Percentiles rank a stretch among this genome's conserved stretches.
Evolutionary conservation across 2,329 filamentous ascomycete genomes (phyloP).

Genomic region (Boeremia exigua): DNA sequence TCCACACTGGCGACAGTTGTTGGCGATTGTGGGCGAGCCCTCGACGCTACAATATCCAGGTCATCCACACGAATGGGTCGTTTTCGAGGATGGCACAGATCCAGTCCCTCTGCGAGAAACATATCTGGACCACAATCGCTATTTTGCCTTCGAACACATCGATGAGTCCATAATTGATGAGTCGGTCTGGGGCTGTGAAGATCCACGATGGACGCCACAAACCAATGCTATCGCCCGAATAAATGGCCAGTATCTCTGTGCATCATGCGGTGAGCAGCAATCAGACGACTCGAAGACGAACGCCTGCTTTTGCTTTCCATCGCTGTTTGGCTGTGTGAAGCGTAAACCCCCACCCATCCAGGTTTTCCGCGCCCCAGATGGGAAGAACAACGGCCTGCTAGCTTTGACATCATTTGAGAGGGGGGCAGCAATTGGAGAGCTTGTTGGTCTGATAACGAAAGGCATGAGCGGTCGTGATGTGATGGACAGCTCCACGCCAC

Average conservation of each 20-base stretch:
- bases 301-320: constrained; percentile 60
- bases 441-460: constrained; percentile 62
- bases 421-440: constrained; percentile 61
- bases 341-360: constrained; percentile 55
- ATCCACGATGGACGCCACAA: constrained; percentile 55
- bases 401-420: constrained; percentile 57
- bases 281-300: constrained; percentile 58
- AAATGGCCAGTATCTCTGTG: constrained; percentile 49
- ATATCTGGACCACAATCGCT: constrained; percentile 55
- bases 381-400: constrained; percentile 62
- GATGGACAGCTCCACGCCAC: constrained; percentile 59
- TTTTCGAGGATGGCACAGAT: constrained; percentile 52
- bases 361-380: constrained; percentile 59
- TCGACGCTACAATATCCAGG: constrained; percentile 52
- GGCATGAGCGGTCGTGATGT: constrained; percentile 61
- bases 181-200: constrained; percentile 56
- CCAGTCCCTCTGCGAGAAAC: constrained; percentile 55
- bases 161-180: constrained; percentile 59
- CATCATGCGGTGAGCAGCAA: constrained; percentile 56
- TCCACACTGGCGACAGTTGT: constrained; percentile 59
- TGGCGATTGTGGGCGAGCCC: constrained; percentile 55
- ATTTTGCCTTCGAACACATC: constrained; percentile 57
- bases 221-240: constrained; percentile 32
- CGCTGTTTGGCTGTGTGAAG: constrained; percentile 57
- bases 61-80: constrained; percentile 61